Percentiles rank a stretch among this genome's conserved stretches.
Conservation (phyloP, 2,329 filamentous ascomycete genomes). For the Albophoma yamanashiensis region DNA sequence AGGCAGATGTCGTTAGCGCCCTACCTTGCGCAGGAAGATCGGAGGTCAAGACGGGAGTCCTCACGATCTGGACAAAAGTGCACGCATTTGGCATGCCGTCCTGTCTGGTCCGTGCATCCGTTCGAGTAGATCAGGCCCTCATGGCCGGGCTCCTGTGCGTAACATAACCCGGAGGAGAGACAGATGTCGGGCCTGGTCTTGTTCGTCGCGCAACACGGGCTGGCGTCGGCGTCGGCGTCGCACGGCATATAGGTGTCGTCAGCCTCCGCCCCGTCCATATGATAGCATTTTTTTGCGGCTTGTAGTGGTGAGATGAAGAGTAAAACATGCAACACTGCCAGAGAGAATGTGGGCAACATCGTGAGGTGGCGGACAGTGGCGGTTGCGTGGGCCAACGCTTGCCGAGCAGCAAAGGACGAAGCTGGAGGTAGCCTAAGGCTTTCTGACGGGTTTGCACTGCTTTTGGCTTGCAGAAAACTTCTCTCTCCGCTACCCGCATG, state of each 20-base stretch:
- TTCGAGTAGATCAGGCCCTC: constrained; percentile 10
- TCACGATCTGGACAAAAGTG: constrained; percentile 7
- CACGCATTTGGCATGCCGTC: constrained; percentile 5
- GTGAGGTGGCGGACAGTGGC: background rate
- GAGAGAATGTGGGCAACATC: background rate
- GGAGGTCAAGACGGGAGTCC: background rate
- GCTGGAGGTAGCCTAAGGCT: too few relatives aligned
- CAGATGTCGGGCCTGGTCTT: constrained; percentile 10
- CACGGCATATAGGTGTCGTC: constrained; percentile 4
- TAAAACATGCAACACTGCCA: background rate
- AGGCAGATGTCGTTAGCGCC: background rate
- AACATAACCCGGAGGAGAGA: constrained; percentile 10
- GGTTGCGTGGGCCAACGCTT: background rate
- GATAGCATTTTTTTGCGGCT: constrained; percentile 22
- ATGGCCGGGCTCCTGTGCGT: constrained; percentile 5
- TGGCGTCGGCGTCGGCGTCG: constrained; percentile 8
- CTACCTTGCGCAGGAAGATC: background rate
- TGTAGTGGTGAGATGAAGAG: background rate
- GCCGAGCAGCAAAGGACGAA: background rate
- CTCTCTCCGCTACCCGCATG: background rate
- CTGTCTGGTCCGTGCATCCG: constrained; percentile 11
- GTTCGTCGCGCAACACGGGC: constrained; percentile 9
- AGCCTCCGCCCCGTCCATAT: constrained; percentile 3
- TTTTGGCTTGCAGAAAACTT: background rate
- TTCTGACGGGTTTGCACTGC: background rate